Conservation (phyloP, 2,329 filamentous ascomycete species). For the Ceratocystis albifundus region DNA sequence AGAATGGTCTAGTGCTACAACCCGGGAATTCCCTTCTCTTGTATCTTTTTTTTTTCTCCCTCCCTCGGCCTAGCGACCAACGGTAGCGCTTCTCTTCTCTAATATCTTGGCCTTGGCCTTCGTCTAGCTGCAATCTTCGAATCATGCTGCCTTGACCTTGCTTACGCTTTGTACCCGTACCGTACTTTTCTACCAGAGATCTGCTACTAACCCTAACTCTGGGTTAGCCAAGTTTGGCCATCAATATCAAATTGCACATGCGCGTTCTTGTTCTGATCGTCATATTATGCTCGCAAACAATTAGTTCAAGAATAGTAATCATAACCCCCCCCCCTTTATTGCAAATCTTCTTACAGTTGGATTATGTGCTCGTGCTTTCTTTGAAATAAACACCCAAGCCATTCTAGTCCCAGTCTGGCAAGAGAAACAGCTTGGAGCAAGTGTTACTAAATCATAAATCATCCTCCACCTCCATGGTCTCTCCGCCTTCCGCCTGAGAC, state of each 20-base stretch:
- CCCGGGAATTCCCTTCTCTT: constrained; percentile 11
- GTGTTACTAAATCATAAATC: constrained; percentile 30
- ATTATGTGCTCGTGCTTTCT: not conserved
- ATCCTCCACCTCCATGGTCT: constrained; percentile 62
- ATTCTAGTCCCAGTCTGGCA: not conserved
- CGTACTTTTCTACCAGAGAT: not conserved
- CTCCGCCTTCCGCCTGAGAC: constrained; percentile 41
- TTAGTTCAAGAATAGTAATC: constrained; percentile 9
- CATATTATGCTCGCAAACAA: not conserved
- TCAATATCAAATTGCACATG: not conserved
- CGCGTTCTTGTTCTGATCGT: not conserved
- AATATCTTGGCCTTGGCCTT: not conserved
- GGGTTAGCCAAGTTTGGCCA: not conserved
- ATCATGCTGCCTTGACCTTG: not conserved
- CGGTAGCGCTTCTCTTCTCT: too few relatives aligned
- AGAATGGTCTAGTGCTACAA: not conserved
- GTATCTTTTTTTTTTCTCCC: not conserved
- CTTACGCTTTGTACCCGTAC: not conserved
- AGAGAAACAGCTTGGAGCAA: not conserved
- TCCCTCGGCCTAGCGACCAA: not conserved
- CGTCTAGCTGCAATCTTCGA: not conserved
- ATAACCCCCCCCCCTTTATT: not conserved
- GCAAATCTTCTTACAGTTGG: not conserved
- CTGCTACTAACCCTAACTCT: not conserved
- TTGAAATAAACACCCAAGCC: not conserved